Evolutionary conservation across 2,329 filamentous ascomycete species (phyloP), one percentile per base, ranked within the genome.

Genomic region (Tolypocladium album): DNA sequence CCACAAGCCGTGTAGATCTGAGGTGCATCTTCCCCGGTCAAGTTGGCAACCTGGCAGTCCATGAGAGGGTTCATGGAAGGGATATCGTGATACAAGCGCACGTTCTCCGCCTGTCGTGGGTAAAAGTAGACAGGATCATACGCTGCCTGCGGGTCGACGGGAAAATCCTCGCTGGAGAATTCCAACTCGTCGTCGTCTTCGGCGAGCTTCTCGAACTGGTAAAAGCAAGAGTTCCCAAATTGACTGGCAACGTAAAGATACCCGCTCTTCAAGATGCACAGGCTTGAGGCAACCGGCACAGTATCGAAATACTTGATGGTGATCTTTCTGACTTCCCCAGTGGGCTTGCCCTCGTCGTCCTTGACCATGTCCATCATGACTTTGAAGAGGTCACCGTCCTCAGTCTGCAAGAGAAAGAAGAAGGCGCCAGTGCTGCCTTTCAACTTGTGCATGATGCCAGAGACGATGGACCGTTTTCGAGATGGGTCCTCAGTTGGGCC

Each of bases 291-390:
- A 43, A 96, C 81, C 0, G 95, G 93, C 4, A 97, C 89, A 0
- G 94, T 99, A 68, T 99, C 94, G 67, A 97, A 99, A 74, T 97
- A 99, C 72, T 97, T 97, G 75, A 99, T 90, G 72, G 91, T 94
- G 61, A 99, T 78, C 61, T 87, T 82, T 67, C 84, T 84, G 2
- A 97, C 92, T 69, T 94, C 90, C 38, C 89, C 88, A 0, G 89
- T 93, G 0, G 87, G 79, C 61, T 90, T 87, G 15, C 88, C 90
- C 55, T 89, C 84, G 1, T 88, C 84, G 67, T 96, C 90, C 66
- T 92, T 88, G 12, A 87, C 82, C 86, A 97, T 93, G 64, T 97
- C 92, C 62, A 99, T 86, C 0, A 88, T 97, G 57, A 97, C 83
- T 72, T 97, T 97, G 82, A 99, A 97, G 8, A 99, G 79, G 72